These are phyloP conservation scores for Cryptococcus maquisensis DNA, from an alignment of 1,284 basidiomycete genomes.

Conservation along the genomic window DNA sequence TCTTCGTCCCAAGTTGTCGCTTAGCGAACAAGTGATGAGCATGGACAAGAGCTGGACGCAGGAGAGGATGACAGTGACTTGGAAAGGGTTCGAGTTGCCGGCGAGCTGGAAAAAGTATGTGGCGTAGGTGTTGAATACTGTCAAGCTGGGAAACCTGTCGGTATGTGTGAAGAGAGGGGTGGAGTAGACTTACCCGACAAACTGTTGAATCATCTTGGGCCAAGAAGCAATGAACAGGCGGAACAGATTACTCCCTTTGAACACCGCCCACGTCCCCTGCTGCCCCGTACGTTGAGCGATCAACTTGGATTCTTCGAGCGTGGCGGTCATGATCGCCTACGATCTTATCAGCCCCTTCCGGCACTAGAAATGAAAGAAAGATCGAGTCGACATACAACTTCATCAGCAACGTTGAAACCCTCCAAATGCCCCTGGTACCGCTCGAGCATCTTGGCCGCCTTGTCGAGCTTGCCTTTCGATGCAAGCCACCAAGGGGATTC, in stretches of 20 bases:
- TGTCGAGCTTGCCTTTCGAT: constrained; percentile 13
- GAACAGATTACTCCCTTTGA: constrained; percentile 11
- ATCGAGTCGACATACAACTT: constrained; percentile 8
- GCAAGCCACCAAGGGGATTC: constrained; percentile 27
- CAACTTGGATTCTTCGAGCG: constrained; percentile 10
- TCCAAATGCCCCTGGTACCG: constrained; percentile 17
- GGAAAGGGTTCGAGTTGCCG: constrained; percentile 30
- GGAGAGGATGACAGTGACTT: constrained; percentile 33
- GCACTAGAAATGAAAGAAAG: not conserved
- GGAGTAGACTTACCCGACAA: constrained; percentile 6
- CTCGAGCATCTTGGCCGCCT: constrained; percentile 10
- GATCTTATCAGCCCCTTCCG: not conserved
- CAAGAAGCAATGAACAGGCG: constrained; percentile 15
- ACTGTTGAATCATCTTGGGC: constrained; percentile 22
- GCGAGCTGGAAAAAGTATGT: constrained; percentile 31
- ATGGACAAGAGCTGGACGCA: constrained; percentile 24
- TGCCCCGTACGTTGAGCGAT: constrained; percentile 1
- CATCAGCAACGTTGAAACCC: constrained; percentile 20
- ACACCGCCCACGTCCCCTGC: constrained; percentile 7
- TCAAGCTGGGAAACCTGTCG: not conserved
- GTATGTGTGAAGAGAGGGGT: not conserved
- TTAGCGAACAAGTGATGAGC: constrained; percentile 9
- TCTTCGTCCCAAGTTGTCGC: constrained; percentile 27
- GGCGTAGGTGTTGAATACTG: constrained; percentile 21
- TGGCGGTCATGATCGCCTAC: constrained; percentile 13